Conservation (phyloP, 139 green algal genomes). For the Ettlia oleoabundans region DNA sequence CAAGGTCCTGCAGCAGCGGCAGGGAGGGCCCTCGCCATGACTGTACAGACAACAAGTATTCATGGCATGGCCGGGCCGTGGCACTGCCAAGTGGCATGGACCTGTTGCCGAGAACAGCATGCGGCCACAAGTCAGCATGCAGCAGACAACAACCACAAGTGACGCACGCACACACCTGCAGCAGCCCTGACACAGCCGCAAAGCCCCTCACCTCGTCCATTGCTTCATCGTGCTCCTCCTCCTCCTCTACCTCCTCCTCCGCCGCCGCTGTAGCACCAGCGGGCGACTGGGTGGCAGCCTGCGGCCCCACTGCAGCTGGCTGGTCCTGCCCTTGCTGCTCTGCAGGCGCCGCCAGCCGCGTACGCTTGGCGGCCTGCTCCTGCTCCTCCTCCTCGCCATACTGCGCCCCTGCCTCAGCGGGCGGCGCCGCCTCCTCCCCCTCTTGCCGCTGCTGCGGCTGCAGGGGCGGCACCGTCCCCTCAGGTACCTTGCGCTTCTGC, state of each 20-base stretch:
- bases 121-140: no score
- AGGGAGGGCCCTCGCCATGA: neutral
- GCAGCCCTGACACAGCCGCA: neutral
- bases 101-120: no score
- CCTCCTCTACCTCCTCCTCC: neutral
- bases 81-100: no score
- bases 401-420: neutral
- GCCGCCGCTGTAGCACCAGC: neutral
- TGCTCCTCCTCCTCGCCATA: neutral
- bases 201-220: neutral
- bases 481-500: constrained; percentile 29
- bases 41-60: no score
- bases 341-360: constrained; percentile 3
- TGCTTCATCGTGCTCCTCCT: neutral
- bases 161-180: no score
- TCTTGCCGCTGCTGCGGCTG: neutral
- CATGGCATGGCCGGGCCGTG: no score
- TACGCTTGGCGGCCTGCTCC: constrained; percentile 23
- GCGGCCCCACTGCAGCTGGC: neutral
- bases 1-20: neutral
- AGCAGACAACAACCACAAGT: no score
- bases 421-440: neutral
- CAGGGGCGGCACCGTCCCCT: neutral
- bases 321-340: neutral
- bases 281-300: neutral